Evolutionary conservation across 2,329 filamentous ascomycete species (phyloP).

Genomic region (Cercospora sp.): DNA sequence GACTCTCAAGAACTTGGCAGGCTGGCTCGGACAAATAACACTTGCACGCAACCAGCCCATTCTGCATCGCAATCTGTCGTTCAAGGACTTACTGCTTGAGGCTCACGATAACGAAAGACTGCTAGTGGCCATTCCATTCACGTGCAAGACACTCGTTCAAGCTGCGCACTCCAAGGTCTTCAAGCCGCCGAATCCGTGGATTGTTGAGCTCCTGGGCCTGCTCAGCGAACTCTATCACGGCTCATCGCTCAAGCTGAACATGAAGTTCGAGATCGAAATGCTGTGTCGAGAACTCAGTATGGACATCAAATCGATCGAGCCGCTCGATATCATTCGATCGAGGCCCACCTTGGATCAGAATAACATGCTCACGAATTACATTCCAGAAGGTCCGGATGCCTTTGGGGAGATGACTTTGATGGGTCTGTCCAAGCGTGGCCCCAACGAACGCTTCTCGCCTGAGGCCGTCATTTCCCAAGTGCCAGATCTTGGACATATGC

Average conservation of each 20-base stretch:
- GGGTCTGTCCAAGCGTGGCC: constrained; percentile 61
- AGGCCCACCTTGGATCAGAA: constrained; percentile 50
- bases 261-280: constrained; percentile 98
- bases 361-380: constrained; percentile 42
- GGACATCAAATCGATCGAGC: constrained; percentile 90
- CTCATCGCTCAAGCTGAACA: constrained; percentile 89
- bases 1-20: constrained; percentile 88
- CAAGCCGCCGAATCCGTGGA: constrained; percentile 91
- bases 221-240: constrained; percentile 92
- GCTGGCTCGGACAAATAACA: constrained; percentile 90
- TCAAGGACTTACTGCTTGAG: constrained; percentile 92
- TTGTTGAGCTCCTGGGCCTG: constrained; percentile 92
- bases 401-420: constrained; percentile 79
- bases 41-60: constrained; percentile 93
- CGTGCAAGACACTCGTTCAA: constrained; percentile 90
- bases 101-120: constrained; percentile 90
- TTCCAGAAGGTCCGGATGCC: constrained; percentile 61
- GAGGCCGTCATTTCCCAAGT: constrained; percentile 76
- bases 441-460: constrained; percentile 71
- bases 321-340: constrained; percentile 81
- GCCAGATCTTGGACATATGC: constrained; percentile 76
- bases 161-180: constrained; percentile 85
- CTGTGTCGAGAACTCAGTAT: constrained; percentile 88
- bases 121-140: constrained; percentile 91
- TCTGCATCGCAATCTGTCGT: constrained; percentile 93